These are phyloP conservation scores for Starmerella vaccinii DNA, from an alignment of 805 yeast genomes.

Conservation along the genomic window DNA sequence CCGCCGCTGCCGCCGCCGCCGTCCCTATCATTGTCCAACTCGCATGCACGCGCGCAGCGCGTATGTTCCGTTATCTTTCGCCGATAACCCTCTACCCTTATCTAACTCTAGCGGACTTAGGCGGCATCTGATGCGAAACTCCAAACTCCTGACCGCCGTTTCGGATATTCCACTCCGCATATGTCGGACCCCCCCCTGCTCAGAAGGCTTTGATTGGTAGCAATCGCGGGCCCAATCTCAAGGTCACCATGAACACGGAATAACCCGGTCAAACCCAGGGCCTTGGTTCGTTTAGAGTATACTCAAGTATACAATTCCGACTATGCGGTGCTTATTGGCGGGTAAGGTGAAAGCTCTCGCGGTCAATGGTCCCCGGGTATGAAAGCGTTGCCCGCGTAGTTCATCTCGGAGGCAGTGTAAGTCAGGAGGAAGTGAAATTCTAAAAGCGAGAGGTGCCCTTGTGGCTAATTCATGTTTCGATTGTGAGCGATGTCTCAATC, in stretches of 20 bases:
- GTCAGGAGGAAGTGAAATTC: background rate
- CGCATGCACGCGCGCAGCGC: too few species aligned
- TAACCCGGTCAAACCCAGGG: background rate
- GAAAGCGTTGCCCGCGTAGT: conserved; percentile 10
- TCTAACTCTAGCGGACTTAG: too few species aligned
- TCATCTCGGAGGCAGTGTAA: background rate
- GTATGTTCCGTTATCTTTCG: too few species aligned
- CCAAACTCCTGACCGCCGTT: too few species aligned
- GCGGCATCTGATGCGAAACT: too few species aligned
- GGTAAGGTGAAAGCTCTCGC: conserved; percentile 5
- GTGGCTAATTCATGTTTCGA: conserved; percentile 37
- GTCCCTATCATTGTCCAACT: too few species aligned
- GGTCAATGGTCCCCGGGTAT: conserved; percentile 4
- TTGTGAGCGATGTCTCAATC: conserved; percentile 47
- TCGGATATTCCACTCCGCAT: too few species aligned
- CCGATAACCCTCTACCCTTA: too few species aligned
- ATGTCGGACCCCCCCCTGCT: too few species aligned
- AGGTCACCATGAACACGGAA: background rate
- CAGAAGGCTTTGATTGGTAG: background rate
- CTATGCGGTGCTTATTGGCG: background rate
- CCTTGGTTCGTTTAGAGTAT: conserved; percentile 4
- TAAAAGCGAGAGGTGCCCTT: conserved; percentile 3
- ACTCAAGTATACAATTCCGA: conserved; percentile 5
- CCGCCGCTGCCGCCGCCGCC: too few species aligned
- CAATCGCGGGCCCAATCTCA: background rate